A percentile compares a stretch with the other conserved stretches of the same genome.
phyloP scores from a whole-genome alignment of 495 filamentous ascomycete species.

The Penicillium lividum region DNA sequence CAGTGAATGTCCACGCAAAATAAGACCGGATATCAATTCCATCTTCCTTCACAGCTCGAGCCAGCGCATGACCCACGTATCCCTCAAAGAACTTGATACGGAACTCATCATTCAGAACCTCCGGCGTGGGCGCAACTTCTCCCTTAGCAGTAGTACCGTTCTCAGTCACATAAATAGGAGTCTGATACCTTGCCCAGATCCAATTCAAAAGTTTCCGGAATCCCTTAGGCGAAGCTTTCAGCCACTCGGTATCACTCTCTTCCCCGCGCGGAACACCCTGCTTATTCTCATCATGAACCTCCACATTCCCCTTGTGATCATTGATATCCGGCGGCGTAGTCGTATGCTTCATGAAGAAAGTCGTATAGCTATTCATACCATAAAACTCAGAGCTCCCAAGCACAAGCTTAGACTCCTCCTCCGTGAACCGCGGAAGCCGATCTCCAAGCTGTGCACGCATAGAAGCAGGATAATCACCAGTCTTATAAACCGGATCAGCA shows the following conservation, averaged over 20 bases:
- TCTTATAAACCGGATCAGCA: slow-evolving; percentile 49
- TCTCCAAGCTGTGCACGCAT: slow-evolving; percentile 53
- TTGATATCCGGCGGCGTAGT: slow-evolving; percentile 39
- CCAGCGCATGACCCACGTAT: slow-evolving; percentile 45
- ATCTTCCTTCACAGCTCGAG: slow-evolving; percentile 43
- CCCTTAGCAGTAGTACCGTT: slow-evolving; percentile 51
- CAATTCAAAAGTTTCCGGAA: slow-evolving; percentile 49
- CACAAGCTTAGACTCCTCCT: slow-evolving; percentile 42
- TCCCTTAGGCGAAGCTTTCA: slow-evolving; percentile 41
- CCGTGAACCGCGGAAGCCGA: slow-evolving; percentile 45
- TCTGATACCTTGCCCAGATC: slow-evolving; percentile 44
- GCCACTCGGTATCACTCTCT: slow-evolving; percentile 50
- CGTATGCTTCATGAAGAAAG: slow-evolving; percentile 46
- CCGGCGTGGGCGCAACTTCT: slow-evolving; percentile 39
- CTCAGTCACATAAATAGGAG: slow-evolving; percentile 53
- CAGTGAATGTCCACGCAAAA: slow-evolving; percentile 51
- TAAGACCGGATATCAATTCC: slow-evolving; percentile 49
- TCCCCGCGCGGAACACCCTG: slow-evolving; percentile 45
- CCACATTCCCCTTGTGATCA: slow-evolving; percentile 49
- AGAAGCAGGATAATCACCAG: slow-evolving; percentile 48
- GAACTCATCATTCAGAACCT: slow-evolving; percentile 45
- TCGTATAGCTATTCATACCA: slow-evolving; percentile 54
- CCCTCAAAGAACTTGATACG: slow-evolving; percentile 47
- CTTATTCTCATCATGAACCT: slow-evolving; percentile 45
- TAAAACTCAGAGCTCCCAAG: slow-evolving; percentile 52